Evolutionary conservation across 768 basidiomycete genomes (phyloP).

Genomic region (Russula compacta): DNA sequence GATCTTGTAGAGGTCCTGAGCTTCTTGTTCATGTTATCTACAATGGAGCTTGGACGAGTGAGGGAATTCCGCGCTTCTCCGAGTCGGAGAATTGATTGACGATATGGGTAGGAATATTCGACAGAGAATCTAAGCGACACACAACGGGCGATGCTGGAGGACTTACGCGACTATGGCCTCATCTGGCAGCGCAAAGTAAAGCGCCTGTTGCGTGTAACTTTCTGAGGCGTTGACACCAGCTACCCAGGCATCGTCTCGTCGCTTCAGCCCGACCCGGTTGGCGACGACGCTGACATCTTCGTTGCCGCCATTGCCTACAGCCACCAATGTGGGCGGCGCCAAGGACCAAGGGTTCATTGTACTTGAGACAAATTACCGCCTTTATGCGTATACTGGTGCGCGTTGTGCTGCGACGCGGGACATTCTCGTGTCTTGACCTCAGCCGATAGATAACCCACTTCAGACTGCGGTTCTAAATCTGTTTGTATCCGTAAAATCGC

Average conservation of each 20-base stretch:
- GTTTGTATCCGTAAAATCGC: conserved; percentile 85
- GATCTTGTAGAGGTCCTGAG: conserved; percentile 89
- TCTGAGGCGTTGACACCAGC: not conserved
- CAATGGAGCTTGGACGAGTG: conserved; percentile 89
- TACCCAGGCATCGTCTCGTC: conserved; percentile 57
- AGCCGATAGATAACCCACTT: conserved; percentile 72
- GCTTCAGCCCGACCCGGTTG: conserved; percentile 90
- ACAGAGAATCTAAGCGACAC: conserved; percentile 70
- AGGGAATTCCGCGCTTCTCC: conserved; percentile 23
- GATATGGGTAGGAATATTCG: conserved; percentile 66
- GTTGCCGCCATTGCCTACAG: conserved; percentile 66
- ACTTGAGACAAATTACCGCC: conserved; percentile 94
- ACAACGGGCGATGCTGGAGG: conserved; percentile 81
- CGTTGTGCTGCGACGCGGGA: not conserved
- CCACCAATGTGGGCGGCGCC: conserved; percentile 43
- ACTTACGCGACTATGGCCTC: conserved; percentile 90
- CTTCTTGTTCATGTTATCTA: conserved; percentile 95
- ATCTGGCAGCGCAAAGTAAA: conserved; percentile 75
- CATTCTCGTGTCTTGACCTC: conserved; percentile 7
- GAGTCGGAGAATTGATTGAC: conserved; percentile 3
- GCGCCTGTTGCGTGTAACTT: not conserved
- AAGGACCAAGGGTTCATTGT: conserved; percentile 85
- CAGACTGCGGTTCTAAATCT: conserved; percentile 94
- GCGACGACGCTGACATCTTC: conserved; percentile 93
- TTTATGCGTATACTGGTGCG: conserved; percentile 95